Base-by-base conservation (phyloP, 2,329 filamentous ascomycete species). In the Penicillium fuscoglaucum region DNA sequence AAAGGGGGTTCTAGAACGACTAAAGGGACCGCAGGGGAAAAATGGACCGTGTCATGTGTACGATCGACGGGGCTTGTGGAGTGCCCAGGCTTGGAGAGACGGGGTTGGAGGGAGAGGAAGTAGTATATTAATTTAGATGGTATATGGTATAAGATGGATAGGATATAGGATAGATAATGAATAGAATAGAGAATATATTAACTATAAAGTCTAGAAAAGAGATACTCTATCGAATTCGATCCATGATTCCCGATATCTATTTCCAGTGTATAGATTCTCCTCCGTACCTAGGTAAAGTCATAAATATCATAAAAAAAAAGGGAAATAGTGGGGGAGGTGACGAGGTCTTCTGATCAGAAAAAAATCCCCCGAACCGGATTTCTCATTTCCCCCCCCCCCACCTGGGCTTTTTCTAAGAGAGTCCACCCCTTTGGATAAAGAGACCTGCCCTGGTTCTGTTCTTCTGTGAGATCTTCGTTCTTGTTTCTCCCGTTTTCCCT, bases 261-360 rank as follows among this genome's bases (percentile, higher is more conserved):
- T 29, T 6, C 9, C 6, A 29, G 29, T 1, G 28, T 29, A 31
- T 31, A 31, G 24, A 3, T 24, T 24, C 24, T 24, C 24, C 24
- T 24, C 24, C 24, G 24, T 24, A 24, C 24, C 26, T 26, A 26
- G 26, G 4, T 35, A 17, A 3, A 3, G 15, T 17, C 33, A 3
- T 35, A 35, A 17, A 35, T 35, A 35, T 35, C 13, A 33, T 33
- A 6, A 40, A 40, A 21, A 40, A 40, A 40, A 21, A 40, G n/a
- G 9, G 37, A 40, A 40, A 58, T 55, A 65, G 64, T 63, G 64
- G 64, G 63, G 61, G 55, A 55, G 50, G 62, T 66, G 65, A 66
- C 61, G 66, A 65, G 69, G 69, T 71, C 70, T 67, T 67, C 68
- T 70, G 69, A 71, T 70, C 68, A 70, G 52, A 63, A 70, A 69